Evolutionary conservation across 208 protist genomes (phyloP), one percentile per base, ranked within the genome.

Genomic region (Trypanosoma boissoni): DNA sequence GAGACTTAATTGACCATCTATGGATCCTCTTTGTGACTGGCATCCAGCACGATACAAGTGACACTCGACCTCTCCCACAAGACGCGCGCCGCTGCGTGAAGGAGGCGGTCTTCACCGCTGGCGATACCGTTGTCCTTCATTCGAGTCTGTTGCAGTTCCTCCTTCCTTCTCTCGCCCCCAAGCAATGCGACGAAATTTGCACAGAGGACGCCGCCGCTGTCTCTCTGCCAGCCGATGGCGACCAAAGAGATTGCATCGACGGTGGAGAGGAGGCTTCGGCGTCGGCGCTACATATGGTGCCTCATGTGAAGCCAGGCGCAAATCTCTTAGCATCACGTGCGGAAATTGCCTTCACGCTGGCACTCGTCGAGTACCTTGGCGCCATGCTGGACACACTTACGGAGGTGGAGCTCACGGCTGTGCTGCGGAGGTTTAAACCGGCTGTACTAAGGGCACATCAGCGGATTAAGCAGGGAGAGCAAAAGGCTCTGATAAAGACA

Each of bases 341-440:
- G 2, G 52, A 68, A 46, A 48, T 63, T 10, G 29, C 2, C 20
- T 92, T 92, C 45, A 70, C 78, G 5, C 54, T 61, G 31, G 70
- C 78, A 4, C 65, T 89, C 10, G 45, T 77, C 26, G 52, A 59
- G 3, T 83, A 78, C 51, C 42, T 92, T 9, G 86, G 82, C 0
- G 62, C 69, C 10, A 58, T 92, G 42, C 58, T 88, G 24, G 86
- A 92, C 31, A 86, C 86, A 3, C 45, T 92, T 12, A 92, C 86
- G 9, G 78, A 87, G 26, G 68, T 69, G 9, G 82, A 92, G 51
- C 9, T 86, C 18, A 48, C 68, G 1, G 73, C 69, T 27, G 66
- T 72, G 2, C 52, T 69, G 9, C 67, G 75, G 36, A 58, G 51
- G 23, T 89, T 89, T 45, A 82, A 88, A 52, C 72, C 79, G 4